Percentiles rank a stretch among this genome's conserved stretches.
phyloP scores from a whole-genome alignment of 345 rosid genomes.

The Hibiscus tridactylites region DNA sequence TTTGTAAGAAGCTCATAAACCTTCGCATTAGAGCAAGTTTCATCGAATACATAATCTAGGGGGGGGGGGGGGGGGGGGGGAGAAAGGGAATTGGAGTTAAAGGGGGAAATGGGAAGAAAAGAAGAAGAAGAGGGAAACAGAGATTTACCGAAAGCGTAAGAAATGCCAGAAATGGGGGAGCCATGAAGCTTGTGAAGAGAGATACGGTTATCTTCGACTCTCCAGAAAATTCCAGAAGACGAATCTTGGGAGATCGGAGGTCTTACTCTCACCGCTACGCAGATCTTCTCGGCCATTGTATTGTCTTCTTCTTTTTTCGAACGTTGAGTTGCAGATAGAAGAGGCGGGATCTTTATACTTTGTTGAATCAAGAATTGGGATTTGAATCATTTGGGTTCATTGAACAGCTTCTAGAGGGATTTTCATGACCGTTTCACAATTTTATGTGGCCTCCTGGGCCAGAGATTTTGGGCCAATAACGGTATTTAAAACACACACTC shows the following conservation, averaged over 20 bases:
- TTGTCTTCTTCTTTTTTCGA: not conserved
- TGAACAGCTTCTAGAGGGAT: not conserved
- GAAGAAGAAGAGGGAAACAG: not conserved
- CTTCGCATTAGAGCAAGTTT: conserved; percentile 47
- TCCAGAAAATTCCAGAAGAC: conserved; percentile 41
- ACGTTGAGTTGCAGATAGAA: not conserved
- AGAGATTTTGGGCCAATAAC: too few relatives aligned
- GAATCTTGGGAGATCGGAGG: conserved; percentile 39
- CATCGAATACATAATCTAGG: conserved; percentile 80
- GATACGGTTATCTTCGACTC: conserved; percentile 60
- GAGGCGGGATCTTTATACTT: conserved; percentile 9
- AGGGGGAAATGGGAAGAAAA: not conserved
- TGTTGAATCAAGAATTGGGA: not conserved
- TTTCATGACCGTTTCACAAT: too few relatives aligned
- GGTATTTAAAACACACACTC: too few relatives aligned
- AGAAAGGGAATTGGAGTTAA: not conserved
- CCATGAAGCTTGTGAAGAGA: conserved; percentile 66
- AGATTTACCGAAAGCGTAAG: conserved; percentile 65
- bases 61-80: not conserved
- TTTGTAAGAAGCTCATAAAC: conserved; percentile 76
- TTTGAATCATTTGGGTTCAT: conserved; percentile 20
- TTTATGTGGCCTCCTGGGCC: too few relatives aligned
- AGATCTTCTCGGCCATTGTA: conserved; percentile 73
- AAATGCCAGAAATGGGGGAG: conserved; percentile 54
- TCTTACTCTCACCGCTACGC: conserved; percentile 81